Evolutionary conservation across 2,329 filamentous ascomycete species (phyloP), one percentile per base, ranked within the genome.

Genomic region (Reticulascus tulasneorum): DNA sequence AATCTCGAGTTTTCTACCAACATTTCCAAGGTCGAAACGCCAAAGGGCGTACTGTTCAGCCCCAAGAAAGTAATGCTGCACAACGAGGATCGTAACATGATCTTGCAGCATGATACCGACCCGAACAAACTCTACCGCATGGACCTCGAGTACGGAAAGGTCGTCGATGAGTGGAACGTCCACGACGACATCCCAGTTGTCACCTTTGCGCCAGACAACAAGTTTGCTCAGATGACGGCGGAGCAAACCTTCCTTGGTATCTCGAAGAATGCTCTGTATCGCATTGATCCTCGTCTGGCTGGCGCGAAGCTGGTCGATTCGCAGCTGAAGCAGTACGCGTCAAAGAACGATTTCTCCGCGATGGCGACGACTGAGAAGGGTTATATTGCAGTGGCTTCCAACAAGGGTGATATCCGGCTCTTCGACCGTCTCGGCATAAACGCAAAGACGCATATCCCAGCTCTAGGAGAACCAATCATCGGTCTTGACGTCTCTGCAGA

Each of bases 21-120:
- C 47, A 98, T 98, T 53, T 95, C 88, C 43, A 95, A 94, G 63
- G 87, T 98, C 33, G 82, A 89, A 59, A 95, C 91, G 0, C 87
- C 90, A 3, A 77, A 79, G 28, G 93, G 93, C 51, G 85, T 84
- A 56, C 71, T 90, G 1, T 96, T 98, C 68, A 90, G 84, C 44
- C 93, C 93, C 7, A 94, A 87, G 67, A 98, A 95, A 68, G 87
- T 95, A 53, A 96, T 96, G 90, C 72, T 96, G 30, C 90, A 96
- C 56, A 84, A 86, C 20, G 87, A 93, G 59, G 90, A 96, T 63
- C 76, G 81, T 29, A 88, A 94, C 54, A 82, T 96, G 76, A 86
- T 96, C 42, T 63, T 96, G 39, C 90, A 96, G 59, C 90, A 94
- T 50, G 71, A 74, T 31, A 59, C 82, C 33, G 84, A 97, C 47